phyloP scores from a whole-genome alignment of 164 flowering plant genomes.

The Euptelea pleiosperma region DNA sequence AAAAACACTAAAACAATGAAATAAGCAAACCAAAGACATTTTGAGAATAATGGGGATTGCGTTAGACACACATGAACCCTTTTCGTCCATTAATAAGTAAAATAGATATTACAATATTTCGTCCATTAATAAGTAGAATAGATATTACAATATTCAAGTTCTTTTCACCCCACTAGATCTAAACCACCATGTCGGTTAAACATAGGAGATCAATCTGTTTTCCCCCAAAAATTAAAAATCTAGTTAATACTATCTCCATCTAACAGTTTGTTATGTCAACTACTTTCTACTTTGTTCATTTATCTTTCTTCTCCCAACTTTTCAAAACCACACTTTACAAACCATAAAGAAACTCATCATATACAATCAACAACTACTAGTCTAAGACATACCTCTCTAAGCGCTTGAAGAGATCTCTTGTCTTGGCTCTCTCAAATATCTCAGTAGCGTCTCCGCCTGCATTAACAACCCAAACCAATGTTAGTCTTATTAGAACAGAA shows the following conservation, averaged over 20 bases:
- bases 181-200: no score
- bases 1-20: no score
- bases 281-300: conserved; percentile 10
- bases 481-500: neutral
- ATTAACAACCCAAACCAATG: conserved; percentile 7
- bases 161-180: no score
- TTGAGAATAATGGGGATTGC: no score
- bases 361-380: conserved; percentile 15
- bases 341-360: conserved; percentile 9
- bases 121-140: no score
- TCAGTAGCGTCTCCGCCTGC: conserved; percentile 90
- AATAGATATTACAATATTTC: no score
- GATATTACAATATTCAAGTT: no score
- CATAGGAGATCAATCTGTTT: no score
- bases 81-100: no score
- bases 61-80: no score
- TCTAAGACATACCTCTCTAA: conserved; percentile 11
- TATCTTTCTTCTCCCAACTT: neutral
- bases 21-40: no score
- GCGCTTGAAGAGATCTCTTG: conserved; percentile 60
- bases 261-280: neutral
- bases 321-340: conserved; percentile 25
- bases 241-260: neutral
- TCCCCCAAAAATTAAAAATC: conserved; percentile 8
- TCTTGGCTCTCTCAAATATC: conserved; percentile 79